These are phyloP conservation scores for Leptodontidium sp. DNA, from an alignment of 2,329 filamentous ascomycete species.

Conservation along the genomic window DNA sequence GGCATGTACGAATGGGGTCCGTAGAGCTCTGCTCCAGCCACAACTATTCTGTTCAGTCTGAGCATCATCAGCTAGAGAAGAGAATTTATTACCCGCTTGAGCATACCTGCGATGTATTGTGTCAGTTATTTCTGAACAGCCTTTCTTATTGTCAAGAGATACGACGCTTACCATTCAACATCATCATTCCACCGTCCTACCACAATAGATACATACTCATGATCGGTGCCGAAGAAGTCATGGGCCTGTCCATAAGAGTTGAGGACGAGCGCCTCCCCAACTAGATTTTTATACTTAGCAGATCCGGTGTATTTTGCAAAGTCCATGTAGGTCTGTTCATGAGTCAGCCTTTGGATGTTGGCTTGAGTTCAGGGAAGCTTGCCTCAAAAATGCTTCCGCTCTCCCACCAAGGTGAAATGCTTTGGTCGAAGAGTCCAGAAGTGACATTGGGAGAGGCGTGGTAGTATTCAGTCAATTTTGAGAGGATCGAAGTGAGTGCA, in stretches of 20 bases:
- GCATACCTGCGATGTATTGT: not conserved
- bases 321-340: slow-evolving; percentile 18
- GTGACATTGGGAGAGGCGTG: slow-evolving; percentile 17
- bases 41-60: not conserved
- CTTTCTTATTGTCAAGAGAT: no score
- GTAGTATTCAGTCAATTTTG: slow-evolving; percentile 21
- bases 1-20: slow-evolving; percentile 17
- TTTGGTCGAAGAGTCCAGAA: slow-evolving; percentile 19
- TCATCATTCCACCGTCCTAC: slow-evolving; percentile 25
- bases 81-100: slow-evolving; percentile 9
- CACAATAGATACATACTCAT: slow-evolving; percentile 17
- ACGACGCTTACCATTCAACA: slow-evolving; percentile 18
- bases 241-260: slow-evolving; percentile 23
- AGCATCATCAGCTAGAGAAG: not conserved
- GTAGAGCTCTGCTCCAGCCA: slow-evolving; percentile 21
- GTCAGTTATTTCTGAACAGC: not conserved
- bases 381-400: slow-evolving; percentile 21
- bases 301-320: slow-evolving; percentile 17
- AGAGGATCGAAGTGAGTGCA: slow-evolving; percentile 7
- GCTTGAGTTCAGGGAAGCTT: not conserved
- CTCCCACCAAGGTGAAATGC: slow-evolving; percentile 23
- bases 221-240: slow-evolving; percentile 22
- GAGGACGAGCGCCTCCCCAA: slow-evolving; percentile 18
- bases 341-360: not conserved
- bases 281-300: not conserved